A percentile compares a stretch with the other conserved stretches of the same genome.
Conservation (phyloP, 1,139 yeast genomes). For the Candida gigantensis region DNA sequence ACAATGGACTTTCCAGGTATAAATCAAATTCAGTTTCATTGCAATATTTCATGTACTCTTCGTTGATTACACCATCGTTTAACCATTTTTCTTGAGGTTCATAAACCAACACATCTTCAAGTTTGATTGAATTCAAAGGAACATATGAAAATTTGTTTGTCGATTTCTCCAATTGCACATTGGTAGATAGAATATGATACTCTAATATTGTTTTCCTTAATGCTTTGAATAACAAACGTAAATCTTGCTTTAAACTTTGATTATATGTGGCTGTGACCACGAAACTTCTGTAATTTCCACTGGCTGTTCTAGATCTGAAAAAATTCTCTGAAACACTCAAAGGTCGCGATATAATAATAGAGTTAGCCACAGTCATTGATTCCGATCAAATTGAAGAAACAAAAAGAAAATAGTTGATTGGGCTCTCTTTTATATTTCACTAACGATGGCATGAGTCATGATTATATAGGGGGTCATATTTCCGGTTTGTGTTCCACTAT, state of each 20-base stretch:
- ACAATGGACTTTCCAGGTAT: slow-evolving; percentile 29
- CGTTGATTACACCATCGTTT: slow-evolving; percentile 24
- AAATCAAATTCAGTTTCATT: slow-evolving; percentile 26
- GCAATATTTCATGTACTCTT: slow-evolving; percentile 28
- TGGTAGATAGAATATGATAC: slow-evolving; percentile 36
- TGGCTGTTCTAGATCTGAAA: slow-evolving; percentile 35
- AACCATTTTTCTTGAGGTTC: slow-evolving; percentile 16
- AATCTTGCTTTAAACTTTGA: slow-evolving; percentile 18
- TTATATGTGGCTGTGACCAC: slow-evolving; percentile 38
- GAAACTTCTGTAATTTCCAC: slow-evolving; percentile 33
- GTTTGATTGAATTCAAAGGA: slow-evolving; percentile 25
- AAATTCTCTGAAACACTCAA: slow-evolving; percentile 39
- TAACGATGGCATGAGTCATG: neutral
- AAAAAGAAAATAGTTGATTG: too few relatives aligned
- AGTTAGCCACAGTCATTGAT: slow-evolving; percentile 5
- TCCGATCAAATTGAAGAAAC: neutral
- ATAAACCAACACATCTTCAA: slow-evolving; percentile 28
- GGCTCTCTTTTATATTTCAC: too few relatives aligned
- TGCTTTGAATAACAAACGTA: slow-evolving; percentile 25
- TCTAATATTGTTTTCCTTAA: slow-evolving; percentile 35
- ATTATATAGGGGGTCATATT: neutral
- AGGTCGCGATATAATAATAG: slow-evolving; percentile 19
- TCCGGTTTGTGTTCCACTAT: neutral
- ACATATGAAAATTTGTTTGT: slow-evolving; percentile 19
- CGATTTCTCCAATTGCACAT: slow-evolving; percentile 22